These are phyloP conservation scores for Yarrowia hollandica DNA, from an alignment of 805 yeast genomes.

Conservation along the genomic window DNA sequence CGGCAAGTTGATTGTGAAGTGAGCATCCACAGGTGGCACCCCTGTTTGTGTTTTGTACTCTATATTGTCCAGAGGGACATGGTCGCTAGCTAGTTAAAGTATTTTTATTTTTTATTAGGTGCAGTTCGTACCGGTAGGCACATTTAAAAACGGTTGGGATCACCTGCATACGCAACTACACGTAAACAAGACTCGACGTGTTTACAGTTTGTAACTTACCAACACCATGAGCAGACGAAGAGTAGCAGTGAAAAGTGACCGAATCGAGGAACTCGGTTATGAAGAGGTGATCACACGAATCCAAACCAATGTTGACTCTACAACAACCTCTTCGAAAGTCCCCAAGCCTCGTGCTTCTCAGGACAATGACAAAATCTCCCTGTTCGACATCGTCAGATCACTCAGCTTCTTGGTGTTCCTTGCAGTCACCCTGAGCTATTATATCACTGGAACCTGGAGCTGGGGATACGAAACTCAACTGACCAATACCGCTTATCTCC, in stretches of 20 bases:
- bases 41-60: no score
- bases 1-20: no score
- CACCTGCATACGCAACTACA: slow-evolving; percentile 7
- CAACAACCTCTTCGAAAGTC: not conserved
- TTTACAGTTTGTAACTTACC: slow-evolving; percentile 24
- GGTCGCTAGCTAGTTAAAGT: no score
- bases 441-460: slow-evolving; percentile 55
- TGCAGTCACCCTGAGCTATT: slow-evolving; percentile 54
- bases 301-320: not conserved
- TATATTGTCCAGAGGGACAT: no score
- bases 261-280: slow-evolving; percentile 17
- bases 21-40: no score
- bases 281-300: not conserved
- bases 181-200: slow-evolving; percentile 13
- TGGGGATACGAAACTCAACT: slow-evolving; percentile 64
- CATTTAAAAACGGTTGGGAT: not conserved
- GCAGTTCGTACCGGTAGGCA: no score
- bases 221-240: slow-evolving; percentile 14
- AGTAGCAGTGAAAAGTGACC: slow-evolving; percentile 10
- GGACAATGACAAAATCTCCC: not conserved
- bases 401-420: slow-evolving; percentile 50
- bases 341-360: not conserved
- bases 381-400: slow-evolving; percentile 47
- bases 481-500: slow-evolving; percentile 48
- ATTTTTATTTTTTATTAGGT: no score